These are phyloP conservation scores for Cenchrus purpureus DNA, from an alignment of 176 grass and related monocot genomes.

Conservation along the genomic window DNA sequence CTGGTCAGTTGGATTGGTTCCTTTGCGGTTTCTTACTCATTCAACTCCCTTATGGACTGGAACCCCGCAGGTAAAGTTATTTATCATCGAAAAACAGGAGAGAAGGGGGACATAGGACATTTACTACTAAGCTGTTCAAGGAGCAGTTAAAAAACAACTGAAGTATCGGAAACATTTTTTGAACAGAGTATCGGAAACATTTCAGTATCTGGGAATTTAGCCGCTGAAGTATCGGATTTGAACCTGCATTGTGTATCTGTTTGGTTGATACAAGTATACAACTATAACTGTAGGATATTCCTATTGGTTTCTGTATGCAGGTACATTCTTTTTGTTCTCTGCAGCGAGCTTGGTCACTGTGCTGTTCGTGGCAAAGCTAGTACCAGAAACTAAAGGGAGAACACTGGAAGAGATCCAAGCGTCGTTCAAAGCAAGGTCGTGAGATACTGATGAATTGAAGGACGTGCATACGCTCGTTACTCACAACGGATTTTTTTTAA, in stretches of 20 bases:
- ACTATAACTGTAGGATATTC: background rate
- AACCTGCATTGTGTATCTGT: background rate
- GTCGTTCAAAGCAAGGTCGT: constrained; percentile 47
- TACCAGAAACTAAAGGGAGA: constrained; percentile 83
- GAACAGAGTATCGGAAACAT: background rate
- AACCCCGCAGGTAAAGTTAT: constrained; percentile 63
- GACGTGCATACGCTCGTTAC: background rate
- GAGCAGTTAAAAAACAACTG: background rate
- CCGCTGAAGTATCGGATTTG: background rate
- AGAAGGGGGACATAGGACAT: background rate
- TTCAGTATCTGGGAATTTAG: background rate
- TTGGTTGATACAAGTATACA: background rate
- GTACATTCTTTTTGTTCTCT: constrained; percentile 81
- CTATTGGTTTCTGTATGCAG: constrained; percentile 28
- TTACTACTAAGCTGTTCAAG: background rate
- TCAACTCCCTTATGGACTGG: constrained; percentile 86
- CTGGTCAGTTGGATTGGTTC: constrained; percentile 70
- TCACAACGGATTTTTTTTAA: background rate
- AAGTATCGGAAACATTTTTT: background rate
- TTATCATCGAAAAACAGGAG: background rate
- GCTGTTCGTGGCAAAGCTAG: constrained; percentile 63
- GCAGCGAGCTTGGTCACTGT: constrained; percentile 58
- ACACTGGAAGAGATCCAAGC: constrained; percentile 83
- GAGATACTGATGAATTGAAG: constrained; percentile 1
- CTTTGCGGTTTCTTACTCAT: constrained; percentile 64